Conservation (phyloP, 345 rosid species). For the Eucalyptus regnans region DNA sequence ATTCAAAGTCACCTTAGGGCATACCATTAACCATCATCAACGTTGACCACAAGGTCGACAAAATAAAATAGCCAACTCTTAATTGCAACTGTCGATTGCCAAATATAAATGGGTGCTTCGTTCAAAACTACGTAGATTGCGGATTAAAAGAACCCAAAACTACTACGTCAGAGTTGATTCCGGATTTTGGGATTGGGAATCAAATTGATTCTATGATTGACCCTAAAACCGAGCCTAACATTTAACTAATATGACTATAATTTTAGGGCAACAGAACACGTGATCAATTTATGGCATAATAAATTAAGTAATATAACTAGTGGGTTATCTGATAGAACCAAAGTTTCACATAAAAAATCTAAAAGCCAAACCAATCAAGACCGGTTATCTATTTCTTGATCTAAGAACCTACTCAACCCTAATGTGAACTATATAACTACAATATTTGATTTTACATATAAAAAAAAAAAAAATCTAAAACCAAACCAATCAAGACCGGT, state of each 20-base stretch:
- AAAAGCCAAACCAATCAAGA: background rate
- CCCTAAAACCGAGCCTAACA: background rate
- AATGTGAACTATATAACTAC: background rate
- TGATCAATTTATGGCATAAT: background rate
- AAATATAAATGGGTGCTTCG: background rate
- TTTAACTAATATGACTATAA: background rate
- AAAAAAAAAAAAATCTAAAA: background rate
- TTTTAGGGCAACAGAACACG: background rate
- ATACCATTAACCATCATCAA: background rate
- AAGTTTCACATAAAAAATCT: background rate
- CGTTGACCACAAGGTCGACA: background rate
- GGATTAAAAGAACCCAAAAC: background rate
- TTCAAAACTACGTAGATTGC: background rate
- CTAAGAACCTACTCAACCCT: background rate
- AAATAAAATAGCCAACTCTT: background rate
- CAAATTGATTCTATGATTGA: rapidly evolving
- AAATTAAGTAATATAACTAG: background rate
- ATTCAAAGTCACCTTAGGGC: background rate
- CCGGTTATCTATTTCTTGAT: background rate
- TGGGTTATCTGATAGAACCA: background rate
- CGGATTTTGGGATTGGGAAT: background rate
- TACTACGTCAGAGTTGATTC: background rate
- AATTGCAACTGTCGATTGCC: background rate
- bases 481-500: background rate
- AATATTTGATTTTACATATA: background rate